Base-by-base conservation (phyloP, 441 rosid species). In the Syzygium syzygioides region DNA sequence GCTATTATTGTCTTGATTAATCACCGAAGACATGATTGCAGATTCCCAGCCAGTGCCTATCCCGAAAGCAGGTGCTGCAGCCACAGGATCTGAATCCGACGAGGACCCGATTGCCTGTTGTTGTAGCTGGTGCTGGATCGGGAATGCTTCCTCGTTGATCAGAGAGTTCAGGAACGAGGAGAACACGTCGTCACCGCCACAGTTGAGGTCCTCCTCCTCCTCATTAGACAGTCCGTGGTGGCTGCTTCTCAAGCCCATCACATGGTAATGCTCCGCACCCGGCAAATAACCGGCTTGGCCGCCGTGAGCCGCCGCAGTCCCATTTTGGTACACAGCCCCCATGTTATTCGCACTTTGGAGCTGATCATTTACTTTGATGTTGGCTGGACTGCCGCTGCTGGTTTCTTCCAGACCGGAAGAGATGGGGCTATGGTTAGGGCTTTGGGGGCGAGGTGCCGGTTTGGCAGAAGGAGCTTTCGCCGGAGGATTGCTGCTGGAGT, bases 101-200 rank as follows among this genome's bases (percentile, higher is more conserved):
- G 86, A 45, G 9, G 86, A 89, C 79, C 87, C 93, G 9, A 57
- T 45, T 15, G 71, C 89, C 37, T 89, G 92, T 2, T 91, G 92
- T 9, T 91, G 91, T 54, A 32, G 86, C 55, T 89, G 94, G 15
- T 91, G 85, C 26, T 80, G 90, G 30, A 59, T 37, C 23, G 91
- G 66, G 86, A 94, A 94, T 87, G 92, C 94, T 86, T 94, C 97
- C 86, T 94, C 97, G 57, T 95, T 93, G 90, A 96, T 95, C 60
- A 96, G 91, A 7, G 97, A 95, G 92, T 94, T 93, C 85, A 96
- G 93, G 92, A 95, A 96, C 11, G 95, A 93, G 4, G 96, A 94
- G 90, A 96, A 94, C 57, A 92, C 87, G 85, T 95, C 96, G n/a
- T 96, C 97, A n/a, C 86, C 90, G 15, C 93, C 89, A 89, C 88